Conservation (phyloP, 768 basidiomycete genomes). For the Trichaptum fuscoviolaceum region DNA sequence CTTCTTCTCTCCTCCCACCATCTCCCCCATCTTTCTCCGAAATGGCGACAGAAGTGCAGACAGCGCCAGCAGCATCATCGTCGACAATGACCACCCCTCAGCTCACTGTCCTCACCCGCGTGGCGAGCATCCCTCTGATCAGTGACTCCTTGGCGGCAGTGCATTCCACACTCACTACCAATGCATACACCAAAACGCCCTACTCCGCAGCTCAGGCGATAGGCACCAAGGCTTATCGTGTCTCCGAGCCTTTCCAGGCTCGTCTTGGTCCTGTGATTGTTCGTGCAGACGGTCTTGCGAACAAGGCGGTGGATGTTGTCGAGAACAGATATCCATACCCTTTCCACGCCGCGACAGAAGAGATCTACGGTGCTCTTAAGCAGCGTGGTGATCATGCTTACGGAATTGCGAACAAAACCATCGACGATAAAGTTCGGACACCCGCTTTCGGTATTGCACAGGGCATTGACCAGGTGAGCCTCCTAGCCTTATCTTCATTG, state of each 20-base stretch:
- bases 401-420: constrained; percentile 52
- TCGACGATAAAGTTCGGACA: constrained; percentile 59
- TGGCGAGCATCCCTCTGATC: constrained; percentile 71
- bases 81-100: constrained; percentile 32
- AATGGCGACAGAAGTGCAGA: neutral
- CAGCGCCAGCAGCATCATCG: neutral
- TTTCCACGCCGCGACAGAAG: constrained; percentile 69
- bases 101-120: constrained; percentile 55
- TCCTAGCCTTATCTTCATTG: constrained; percentile 7
- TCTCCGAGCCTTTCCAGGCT: constrained; percentile 60
- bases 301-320: constrained; percentile 71
- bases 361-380: constrained; percentile 56
- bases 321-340: constrained; percentile 71
- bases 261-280: constrained; percentile 42
- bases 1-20: neutral
- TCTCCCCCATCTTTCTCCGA: neutral
- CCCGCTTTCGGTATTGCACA: constrained; percentile 60
- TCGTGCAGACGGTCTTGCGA: constrained; percentile 60
- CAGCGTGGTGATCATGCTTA: constrained; percentile 51
- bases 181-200: constrained; percentile 56
- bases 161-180: constrained; percentile 52
- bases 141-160: constrained; percentile 57
- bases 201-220: constrained; percentile 63
- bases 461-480: constrained; percentile 65
- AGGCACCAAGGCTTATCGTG: constrained; percentile 52